phyloP scores from a whole-genome alignment of 768 basidiomycete species.

The Lactifluus pinguis region DNA sequence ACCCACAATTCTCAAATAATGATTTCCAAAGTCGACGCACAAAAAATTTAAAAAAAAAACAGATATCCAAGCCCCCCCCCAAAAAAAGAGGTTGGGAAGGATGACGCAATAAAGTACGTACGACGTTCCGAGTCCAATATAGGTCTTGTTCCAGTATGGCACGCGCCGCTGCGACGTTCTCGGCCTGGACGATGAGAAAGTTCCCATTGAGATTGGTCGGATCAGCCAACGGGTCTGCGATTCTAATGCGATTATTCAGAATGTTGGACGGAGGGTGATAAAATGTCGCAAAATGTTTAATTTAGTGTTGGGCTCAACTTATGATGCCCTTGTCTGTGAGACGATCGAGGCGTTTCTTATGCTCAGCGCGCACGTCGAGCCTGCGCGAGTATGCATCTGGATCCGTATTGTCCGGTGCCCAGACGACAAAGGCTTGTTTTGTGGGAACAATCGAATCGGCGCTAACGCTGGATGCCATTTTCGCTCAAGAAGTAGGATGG shows the following conservation, averaged over 20 bases:
- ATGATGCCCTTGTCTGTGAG: background rate
- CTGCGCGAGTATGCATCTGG: background rate
- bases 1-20: background rate
- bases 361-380: background rate
- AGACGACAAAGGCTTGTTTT: background rate
- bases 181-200: constrained; percentile 44
- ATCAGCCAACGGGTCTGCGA: background rate
- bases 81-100: no score
- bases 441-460: background rate
- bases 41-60: background rate
- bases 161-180: constrained; percentile 38
- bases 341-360: background rate
- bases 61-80: background rate
- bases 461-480: background rate
- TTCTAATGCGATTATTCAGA: background rate
- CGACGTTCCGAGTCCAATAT: constrained; percentile 36
- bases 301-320: background rate
- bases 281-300: background rate
- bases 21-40: no score
- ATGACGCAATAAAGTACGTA: constrained; percentile 22
- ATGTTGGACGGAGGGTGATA: constrained; percentile 11
- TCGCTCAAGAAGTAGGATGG: background rate
- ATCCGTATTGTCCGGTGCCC: constrained; percentile 6
- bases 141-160: constrained; percentile 35
- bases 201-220: constrained; percentile 42